A percentile compares a stretch with the other conserved stretches of the same genome.
Evolutionary conservation across 805 yeast species (phyloP).

Genomic region (Saturnispora dispora): DNA sequence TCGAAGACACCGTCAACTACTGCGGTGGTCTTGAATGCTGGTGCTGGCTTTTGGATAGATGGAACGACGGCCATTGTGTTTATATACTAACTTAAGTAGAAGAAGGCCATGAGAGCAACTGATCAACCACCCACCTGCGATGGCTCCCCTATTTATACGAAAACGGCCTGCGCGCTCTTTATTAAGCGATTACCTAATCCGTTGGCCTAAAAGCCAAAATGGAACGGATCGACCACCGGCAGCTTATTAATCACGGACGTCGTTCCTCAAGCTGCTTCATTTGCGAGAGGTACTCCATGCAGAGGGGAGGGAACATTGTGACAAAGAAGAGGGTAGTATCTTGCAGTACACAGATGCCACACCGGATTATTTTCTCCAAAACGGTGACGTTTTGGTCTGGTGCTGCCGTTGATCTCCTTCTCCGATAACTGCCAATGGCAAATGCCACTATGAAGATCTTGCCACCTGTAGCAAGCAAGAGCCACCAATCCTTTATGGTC

Average conservation of each 20-base stretch:
- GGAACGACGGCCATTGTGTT: constrained; percentile 60
- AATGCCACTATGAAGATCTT: background rate
- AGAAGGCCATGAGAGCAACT: background rate
- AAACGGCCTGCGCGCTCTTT: background rate
- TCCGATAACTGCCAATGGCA: background rate
- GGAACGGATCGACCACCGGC: background rate
- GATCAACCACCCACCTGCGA: background rate
- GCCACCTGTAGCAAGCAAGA: background rate
- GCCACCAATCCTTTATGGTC: background rate
- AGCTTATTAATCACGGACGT: background rate
- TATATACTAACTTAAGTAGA: constrained; percentile 3
- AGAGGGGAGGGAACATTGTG: background rate
- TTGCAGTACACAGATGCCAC: background rate
- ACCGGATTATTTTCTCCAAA: background rate
- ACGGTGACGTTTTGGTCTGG: background rate
- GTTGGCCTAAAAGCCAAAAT: background rate
- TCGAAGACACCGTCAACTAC: constrained; percentile 95
- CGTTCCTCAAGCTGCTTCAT: background rate
- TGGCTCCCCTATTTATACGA: background rate
- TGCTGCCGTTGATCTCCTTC: background rate
- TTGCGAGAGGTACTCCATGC: background rate
- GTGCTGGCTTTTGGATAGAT: constrained; percentile 91
- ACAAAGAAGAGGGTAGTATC: background rate
- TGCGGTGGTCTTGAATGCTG: constrained; percentile 92
- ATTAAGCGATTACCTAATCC: background rate